Conservation (phyloP, 75 land plant genomes). For the Cryptomeria japonica region DNA sequence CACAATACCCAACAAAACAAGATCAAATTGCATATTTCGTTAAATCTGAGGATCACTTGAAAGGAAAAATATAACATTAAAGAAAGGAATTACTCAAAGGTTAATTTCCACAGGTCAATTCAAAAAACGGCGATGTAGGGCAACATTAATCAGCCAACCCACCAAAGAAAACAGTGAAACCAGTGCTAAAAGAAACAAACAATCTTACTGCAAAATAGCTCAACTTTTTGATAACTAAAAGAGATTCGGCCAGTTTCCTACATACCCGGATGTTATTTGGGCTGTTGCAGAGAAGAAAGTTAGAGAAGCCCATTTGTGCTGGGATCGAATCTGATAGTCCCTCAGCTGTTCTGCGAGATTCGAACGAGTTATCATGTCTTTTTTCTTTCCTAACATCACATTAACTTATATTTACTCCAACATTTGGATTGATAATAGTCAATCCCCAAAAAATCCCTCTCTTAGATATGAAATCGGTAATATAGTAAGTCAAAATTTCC, state of each 20-base stretch:
- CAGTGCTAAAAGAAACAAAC: neutral
- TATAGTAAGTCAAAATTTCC: neutral
- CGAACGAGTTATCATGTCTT: conserved; percentile 53
- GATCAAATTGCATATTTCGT: neutral
- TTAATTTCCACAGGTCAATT: neutral
- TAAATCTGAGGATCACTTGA: neutral
- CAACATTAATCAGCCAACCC: neutral
- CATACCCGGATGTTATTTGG: conserved; percentile 15
- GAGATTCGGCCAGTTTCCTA: neutral
- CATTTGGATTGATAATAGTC: neutral
- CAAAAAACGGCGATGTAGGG: neutral
- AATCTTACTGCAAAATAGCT: neutral
- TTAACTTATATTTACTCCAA: neutral
- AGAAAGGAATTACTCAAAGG: neutral
- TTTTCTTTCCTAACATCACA: neutral
- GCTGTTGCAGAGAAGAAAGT: conserved; percentile 50
- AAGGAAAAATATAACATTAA: neutral
- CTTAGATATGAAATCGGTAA: neutral
- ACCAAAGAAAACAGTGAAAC: neutral
- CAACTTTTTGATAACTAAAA: neutral
- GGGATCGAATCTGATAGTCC: conserved; percentile 64
- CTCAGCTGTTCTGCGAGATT: conserved; percentile 59
- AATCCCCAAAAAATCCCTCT: neutral
- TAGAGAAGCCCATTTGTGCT: conserved; percentile 40
- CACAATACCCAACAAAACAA: neutral